A percentile compares a stretch with the other conserved stretches of the same genome.
phyloP scores from a whole-genome alignment of 305 asterid genomes.

The Stenogyne calaminthoides region DNA sequence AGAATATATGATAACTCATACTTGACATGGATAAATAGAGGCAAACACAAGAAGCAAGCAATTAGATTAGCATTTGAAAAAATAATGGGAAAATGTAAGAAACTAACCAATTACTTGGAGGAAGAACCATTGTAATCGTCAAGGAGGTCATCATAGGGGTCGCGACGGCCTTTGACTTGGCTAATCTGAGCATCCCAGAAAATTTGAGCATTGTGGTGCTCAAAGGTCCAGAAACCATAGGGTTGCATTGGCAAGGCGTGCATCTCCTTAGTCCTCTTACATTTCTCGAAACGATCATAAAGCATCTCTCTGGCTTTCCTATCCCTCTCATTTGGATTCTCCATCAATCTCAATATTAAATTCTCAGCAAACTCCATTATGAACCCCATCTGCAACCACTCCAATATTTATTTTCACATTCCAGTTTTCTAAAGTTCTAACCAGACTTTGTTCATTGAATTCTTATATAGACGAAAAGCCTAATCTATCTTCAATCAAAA shows the following conservation, averaged over 20 bases:
- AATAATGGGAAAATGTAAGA: neutral
- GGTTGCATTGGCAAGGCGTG: slow-evolving; percentile 86
- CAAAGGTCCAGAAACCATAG: slow-evolving; percentile 93
- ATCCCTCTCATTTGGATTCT: slow-evolving; percentile 87
- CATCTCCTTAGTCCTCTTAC: slow-evolving; percentile 60
- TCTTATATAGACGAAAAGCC: neutral
- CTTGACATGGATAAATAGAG: neutral
- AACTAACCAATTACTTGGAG: slow-evolving; percentile 42
- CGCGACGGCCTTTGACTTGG: slow-evolving; percentile 88
- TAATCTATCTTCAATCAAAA: neutral
- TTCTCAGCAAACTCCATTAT: slow-evolving; percentile 98
- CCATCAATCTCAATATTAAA: slow-evolving; percentile 79
- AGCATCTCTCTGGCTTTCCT: slow-evolving; percentile 65
- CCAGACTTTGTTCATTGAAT: neutral
- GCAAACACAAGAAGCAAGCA: neutral
- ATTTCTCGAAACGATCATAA: slow-evolving; percentile 36
- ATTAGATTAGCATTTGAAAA: neutral
- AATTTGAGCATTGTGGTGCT: slow-evolving; percentile 83
- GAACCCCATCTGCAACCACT: slow-evolving; percentile 58
- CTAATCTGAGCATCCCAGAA: slow-evolving; percentile 69
- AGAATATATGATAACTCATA: neutral
- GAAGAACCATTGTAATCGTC: slow-evolving; percentile 44
- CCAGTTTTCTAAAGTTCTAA: neutral
- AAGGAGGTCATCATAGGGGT: slow-evolving; percentile 87
- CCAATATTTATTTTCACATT: neutral